Evolutionary conservation across 1,284 basidiomycete species (phyloP).

Genomic region (Cryptococcus sp.): DNA sequence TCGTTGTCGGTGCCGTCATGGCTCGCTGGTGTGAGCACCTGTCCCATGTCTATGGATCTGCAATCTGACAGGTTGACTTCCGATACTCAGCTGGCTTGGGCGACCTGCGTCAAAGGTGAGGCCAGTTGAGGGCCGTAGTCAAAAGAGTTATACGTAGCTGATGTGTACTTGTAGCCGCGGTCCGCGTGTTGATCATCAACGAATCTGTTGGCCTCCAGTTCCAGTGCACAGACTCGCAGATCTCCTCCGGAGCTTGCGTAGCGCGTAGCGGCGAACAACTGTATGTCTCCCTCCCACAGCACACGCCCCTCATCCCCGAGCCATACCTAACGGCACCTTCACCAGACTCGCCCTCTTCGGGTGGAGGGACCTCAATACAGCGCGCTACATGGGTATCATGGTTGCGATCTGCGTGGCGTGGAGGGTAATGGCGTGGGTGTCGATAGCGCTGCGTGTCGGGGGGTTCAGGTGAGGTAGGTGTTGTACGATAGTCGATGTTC

Average conservation of each 20-base stretch:
- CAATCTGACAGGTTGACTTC: background rate
- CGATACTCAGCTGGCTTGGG: conserved; percentile 44
- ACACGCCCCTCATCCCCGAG: background rate
- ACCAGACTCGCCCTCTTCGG: conserved; percentile 38
- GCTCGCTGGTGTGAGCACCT: conserved; percentile 34
- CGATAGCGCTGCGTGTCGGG: conserved; percentile 25
- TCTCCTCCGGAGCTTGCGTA: conserved; percentile 47
- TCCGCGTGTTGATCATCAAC: conserved; percentile 51
- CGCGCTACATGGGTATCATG: conserved; percentile 47
- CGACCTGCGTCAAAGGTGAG: conserved; percentile 31
- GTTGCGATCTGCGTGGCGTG: conserved; percentile 42
- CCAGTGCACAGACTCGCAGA: conserved; percentile 42
- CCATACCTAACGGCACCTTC: conserved; percentile 1
- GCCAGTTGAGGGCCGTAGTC: background rate
- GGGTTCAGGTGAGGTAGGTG: conserved; percentile 26
- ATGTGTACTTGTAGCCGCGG: conserved; percentile 23
- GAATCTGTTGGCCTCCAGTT: conserved; percentile 48
- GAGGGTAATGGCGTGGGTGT: conserved; percentile 36
- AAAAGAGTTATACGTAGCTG: background rate
- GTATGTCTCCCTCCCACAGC: conserved; percentile 26
- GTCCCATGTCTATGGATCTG: background rate
- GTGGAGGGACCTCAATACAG: conserved; percentile 43
- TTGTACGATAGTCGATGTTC: no score
- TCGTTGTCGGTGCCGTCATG: conserved; percentile 50
- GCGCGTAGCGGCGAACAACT: conserved; percentile 50